Base-by-base conservation (phyloP, 441 rosid species). In the Adansonia grandidieri region DNA sequence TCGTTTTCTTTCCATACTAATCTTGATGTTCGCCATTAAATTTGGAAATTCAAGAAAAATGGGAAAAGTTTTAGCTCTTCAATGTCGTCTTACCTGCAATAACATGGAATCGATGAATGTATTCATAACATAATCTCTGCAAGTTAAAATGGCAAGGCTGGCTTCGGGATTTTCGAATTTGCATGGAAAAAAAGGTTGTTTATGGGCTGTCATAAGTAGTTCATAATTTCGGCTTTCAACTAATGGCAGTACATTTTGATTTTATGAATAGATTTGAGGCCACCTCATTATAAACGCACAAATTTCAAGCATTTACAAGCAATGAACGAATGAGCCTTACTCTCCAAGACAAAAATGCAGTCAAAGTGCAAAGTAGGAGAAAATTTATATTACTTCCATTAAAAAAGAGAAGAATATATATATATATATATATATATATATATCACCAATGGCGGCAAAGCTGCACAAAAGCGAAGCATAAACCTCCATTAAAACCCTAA, bases 261-360 rank as follows among this genome's bases (percentile, higher is more conserved):
- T 50, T 50, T 50, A 50, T 1, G 48, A 45, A 45, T 45, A 45
- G 8, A 45, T 28, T 45, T 45, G 10, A 45, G 48, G 48, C 9
- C 9, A 45, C 48, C 48, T 45, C 48, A 3, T 50, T 10, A 40
- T 40, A 40, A 4, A 50, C 54, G 11, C 11, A 17, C 62, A 0
- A 19, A 19, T 57, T 58, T 58, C 6, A 37, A 64, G 20, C n/a
- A 8, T 65, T 40, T 1, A 9, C 19, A 11, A 64, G 24, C 50
- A 65, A 11, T n/a, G 48, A 37, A n/a, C 50, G 3, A 28, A 11
- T 28, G 3, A 28, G 67, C 17, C 5, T 5, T 62, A 9, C 42
- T 32, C 19, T 63, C 10, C 53, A 66, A 44, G 71, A 66, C 53
- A 42, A 66, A 66, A 66, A 66, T 17, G 53, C 53, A 9, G 53